Conservation (phyloP, 2,329 filamentous ascomycete species). For the Dryadomyces quercus-mongolicae region DNA sequence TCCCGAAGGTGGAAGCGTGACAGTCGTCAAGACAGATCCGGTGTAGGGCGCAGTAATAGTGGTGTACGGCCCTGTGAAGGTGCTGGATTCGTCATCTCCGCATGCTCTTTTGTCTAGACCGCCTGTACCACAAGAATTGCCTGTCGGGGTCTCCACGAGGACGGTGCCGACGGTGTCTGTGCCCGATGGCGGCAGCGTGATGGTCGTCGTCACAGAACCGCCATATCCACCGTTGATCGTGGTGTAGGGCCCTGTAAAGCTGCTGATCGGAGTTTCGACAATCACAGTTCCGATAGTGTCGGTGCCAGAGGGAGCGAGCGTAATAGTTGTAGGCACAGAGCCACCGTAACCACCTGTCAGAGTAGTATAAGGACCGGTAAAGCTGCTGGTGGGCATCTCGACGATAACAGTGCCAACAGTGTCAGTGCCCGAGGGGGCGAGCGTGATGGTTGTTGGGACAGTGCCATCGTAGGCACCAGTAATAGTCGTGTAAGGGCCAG, state of each 20-base stretch:
- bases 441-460: neutral
- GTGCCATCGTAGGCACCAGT: neutral
- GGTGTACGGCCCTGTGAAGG: neutral
- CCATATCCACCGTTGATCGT: neutral
- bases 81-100: no score
- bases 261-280: neutral
- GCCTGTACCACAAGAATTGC: no score
- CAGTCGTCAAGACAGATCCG: no score
- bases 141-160: neutral
- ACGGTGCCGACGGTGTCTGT: neutral
- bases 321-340: no score
- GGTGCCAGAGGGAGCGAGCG: slow-evolving; percentile 2
- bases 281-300: slow-evolving; percentile 2
- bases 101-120: no score
- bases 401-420: slow-evolving; percentile 7
- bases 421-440: slow-evolving; percentile 36
- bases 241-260: neutral
- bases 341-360: neutral
- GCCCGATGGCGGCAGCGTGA: slow-evolving; percentile 9
- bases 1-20: slow-evolving; percentile 4
- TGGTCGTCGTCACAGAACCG: slow-evolving; percentile 7
- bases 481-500: slow-evolving; percentile 2
- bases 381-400: neutral
- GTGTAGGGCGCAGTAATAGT: no score
- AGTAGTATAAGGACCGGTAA: neutral